Percentiles rank a stretch among this genome's conserved stretches.
Evolutionary conservation across 805 yeast genomes (phyloP).

Genomic region (Naumovozyma baii): DNA sequence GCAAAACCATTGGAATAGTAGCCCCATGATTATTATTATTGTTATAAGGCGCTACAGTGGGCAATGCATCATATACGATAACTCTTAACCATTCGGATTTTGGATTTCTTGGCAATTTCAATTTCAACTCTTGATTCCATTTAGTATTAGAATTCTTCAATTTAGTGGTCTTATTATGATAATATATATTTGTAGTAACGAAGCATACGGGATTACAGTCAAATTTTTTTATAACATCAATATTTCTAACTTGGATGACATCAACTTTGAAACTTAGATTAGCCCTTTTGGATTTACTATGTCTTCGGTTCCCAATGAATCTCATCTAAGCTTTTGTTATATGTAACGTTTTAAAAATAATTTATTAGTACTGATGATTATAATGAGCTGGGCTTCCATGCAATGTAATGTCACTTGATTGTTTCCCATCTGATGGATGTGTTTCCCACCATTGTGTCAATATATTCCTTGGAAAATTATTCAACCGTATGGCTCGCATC

Average conservation of each 20-base stretch:
- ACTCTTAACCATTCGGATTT: slow-evolving; percentile 22
- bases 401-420: too few species aligned
- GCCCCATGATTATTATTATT: background rate
- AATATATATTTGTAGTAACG: slow-evolving; percentile 20
- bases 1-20: background rate
- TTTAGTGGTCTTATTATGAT: slow-evolving; percentile 17
- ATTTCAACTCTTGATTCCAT: slow-evolving; percentile 23
- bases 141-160: slow-evolving; percentile 14
- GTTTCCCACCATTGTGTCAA: too few species aligned
- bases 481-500: too few species aligned
- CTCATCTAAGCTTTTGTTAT: too few species aligned
- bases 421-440: too few species aligned
- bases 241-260: slow-evolving; percentile 16
- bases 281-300: slow-evolving; percentile 6
- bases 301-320: background rate
- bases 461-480: too few species aligned
- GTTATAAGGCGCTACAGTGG: slow-evolving; percentile 4
- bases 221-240: slow-evolving; percentile 20
- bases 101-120: slow-evolving; percentile 22
- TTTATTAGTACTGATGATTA: too few species aligned
- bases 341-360: too few species aligned
- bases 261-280: slow-evolving; percentile 14
- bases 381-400: too few species aligned
- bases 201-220: slow-evolving; percentile 25
- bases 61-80: slow-evolving; percentile 23